Evolutionary conservation across 345 rosid species (phyloP).

Genomic region (Eucalyptus urophylla): DNA sequence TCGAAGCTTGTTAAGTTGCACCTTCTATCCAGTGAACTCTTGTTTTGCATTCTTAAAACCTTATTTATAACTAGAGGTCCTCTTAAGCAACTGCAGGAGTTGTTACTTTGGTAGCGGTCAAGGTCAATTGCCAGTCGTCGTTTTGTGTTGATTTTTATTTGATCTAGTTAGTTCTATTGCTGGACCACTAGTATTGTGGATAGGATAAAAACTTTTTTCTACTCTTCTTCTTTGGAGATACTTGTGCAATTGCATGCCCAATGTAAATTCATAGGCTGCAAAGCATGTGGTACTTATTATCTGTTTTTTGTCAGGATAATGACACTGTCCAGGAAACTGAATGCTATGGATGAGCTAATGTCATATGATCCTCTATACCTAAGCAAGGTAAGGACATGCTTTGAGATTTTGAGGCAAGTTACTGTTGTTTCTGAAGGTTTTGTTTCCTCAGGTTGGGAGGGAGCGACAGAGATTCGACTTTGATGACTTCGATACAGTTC

Average conservation of each 20-base stretch:
- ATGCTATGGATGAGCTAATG: constrained; percentile 63
- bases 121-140: background rate
- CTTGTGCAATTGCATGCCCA: background rate
- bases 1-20: background rate
- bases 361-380: constrained; percentile 77
- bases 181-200: background rate
- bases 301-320: constrained; percentile 41
- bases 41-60: background rate
- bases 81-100: background rate
- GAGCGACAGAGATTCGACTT: constrained; percentile 89
- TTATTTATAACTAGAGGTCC: background rate
- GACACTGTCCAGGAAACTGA: constrained; percentile 72
- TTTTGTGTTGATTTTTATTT: background rate
- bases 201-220: background rate
- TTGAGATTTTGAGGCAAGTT: background rate
- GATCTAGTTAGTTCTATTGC: background rate
- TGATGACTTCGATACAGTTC: constrained; percentile 84
- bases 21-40: background rate
- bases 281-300: background rate
- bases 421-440: background rate
- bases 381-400: constrained; percentile 41
- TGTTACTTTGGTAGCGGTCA: background rate
- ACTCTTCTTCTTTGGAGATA: background rate
- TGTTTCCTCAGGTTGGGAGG: constrained; percentile 52
- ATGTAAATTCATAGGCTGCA: background rate